phyloP scores from a whole-genome alignment of 1,284 basidiomycete genomes.

The Takashimella tepidaria region DNA sequence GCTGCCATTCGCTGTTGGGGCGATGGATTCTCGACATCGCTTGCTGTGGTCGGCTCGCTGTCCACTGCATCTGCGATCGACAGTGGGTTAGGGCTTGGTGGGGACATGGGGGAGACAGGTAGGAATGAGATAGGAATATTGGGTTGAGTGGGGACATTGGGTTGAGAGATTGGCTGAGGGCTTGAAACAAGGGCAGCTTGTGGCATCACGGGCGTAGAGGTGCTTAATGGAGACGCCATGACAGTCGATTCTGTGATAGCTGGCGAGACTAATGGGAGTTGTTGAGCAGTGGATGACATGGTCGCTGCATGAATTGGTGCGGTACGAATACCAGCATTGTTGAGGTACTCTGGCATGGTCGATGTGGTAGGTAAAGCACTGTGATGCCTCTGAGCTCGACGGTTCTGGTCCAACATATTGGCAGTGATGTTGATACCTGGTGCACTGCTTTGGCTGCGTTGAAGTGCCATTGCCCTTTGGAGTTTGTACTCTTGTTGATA shows the following conservation, averaged over 20 bases:
- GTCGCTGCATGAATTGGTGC: not conserved
- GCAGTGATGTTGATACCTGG: constrained; percentile 27
- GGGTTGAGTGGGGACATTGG: not conserved
- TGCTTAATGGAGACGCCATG: constrained; percentile 12
- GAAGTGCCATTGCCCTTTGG: constrained; percentile 20
- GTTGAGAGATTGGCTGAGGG: not conserved
- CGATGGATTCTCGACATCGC: not conserved
- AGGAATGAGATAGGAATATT: not conserved
- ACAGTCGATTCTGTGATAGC: constrained; percentile 10
- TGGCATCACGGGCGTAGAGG: constrained; percentile 10
- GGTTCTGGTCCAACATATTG: constrained; percentile 24
- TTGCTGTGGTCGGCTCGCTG: constrained; percentile 7
- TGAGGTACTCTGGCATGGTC: constrained; percentile 42
- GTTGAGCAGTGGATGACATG: not conserved
- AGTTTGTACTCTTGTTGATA: constrained; percentile 38
- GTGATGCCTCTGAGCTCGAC: constrained; percentile 40
- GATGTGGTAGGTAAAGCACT: constrained; percentile 46
- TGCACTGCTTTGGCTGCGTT: constrained; percentile 36
- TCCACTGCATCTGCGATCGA: constrained; percentile 17
- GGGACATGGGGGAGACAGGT: not conserved
- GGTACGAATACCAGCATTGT: constrained; percentile 20
- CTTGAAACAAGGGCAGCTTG: not conserved
- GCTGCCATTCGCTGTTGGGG: constrained; percentile 32
- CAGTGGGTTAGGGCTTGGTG: not conserved
- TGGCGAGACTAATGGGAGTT: not conserved